Percentiles rank a stretch among this genome's conserved stretches.
phyloP scores from a whole-genome alignment of 257 asterid genomes.

The Nicotiana benthamiana region DNA sequence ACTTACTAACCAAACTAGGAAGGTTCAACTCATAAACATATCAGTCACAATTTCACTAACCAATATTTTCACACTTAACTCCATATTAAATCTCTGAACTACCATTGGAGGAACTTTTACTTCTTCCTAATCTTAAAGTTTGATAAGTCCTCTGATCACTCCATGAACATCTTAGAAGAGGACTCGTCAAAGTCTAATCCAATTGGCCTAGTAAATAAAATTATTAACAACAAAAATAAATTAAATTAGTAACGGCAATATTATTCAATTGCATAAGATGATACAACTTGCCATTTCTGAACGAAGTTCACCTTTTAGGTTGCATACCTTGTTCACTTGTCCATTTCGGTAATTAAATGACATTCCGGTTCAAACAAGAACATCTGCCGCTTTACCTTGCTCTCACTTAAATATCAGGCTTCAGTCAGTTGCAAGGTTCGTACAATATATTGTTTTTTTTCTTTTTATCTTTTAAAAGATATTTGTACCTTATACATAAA shows the following conservation, averaged over 20 bases:
- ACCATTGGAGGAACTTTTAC: background rate
- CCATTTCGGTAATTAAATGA: background rate
- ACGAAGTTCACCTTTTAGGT: background rate
- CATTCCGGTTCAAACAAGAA: background rate
- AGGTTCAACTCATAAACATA: background rate
- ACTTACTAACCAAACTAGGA: background rate
- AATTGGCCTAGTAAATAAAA: background rate
- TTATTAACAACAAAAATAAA: background rate
- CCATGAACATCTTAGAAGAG: constrained; percentile 1
- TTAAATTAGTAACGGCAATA: background rate
- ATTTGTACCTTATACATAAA: background rate
- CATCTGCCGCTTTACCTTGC: background rate
- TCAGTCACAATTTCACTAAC: background rate
- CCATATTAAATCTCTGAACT: background rate
- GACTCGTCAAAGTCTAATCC: background rate
- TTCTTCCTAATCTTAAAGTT: background rate
- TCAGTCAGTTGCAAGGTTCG: background rate
- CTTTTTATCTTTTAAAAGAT: background rate
- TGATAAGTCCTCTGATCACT: background rate
- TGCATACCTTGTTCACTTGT: background rate
- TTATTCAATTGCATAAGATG: background rate
- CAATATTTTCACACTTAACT: background rate
- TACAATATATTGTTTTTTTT: background rate
- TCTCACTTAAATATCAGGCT: background rate
- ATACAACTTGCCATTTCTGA: background rate